A percentile compares a stretch with the other conserved stretches of the same genome.
Evolutionary conservation across 345 rosid genomes (phyloP).

Genomic region (Moringa oleifera): DNA sequence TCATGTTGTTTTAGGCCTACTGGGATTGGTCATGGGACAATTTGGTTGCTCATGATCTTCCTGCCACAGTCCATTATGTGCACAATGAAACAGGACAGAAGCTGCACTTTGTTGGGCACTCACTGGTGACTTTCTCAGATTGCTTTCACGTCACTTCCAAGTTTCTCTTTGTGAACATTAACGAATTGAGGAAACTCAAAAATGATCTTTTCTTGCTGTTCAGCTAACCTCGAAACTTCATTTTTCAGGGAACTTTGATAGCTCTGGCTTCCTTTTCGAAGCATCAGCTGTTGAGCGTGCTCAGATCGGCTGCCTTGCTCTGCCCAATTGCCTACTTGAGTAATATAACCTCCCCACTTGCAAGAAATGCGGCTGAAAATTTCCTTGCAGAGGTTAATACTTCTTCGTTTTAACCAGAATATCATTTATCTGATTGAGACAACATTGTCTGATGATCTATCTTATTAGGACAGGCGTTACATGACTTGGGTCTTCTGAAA

Average conservation of each 20-base stretch:
- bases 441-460: not conserved
- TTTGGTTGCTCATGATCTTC: conserved; percentile 40
- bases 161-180: no score
- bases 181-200: not conserved
- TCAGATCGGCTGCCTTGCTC: conserved; percentile 42
- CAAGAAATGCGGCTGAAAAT: conserved; percentile 19
- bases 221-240: not conserved
- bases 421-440: not conserved
- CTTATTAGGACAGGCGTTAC: conserved; percentile 23
- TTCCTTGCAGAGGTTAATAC: not conserved
- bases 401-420: no score
- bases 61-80: conserved; percentile 36
- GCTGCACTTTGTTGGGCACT: conserved; percentile 51
- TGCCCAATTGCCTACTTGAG: conserved; percentile 37
- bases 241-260: not conserved
- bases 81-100: conserved; percentile 32
- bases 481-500: conserved; percentile 26
- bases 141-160: conserved; percentile 35
- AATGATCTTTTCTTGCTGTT: no score
- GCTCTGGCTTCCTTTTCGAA: conserved; percentile 23
- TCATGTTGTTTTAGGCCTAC: conserved; percentile 23
- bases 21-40: conserved; percentile 69
- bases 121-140: conserved; percentile 30
- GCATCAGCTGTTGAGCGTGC: conserved; percentile 18
- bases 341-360: conserved; percentile 31